These are phyloP conservation scores for Calcarisporium arbuscula DNA, from an alignment of 2,329 filamentous ascomycete genomes.

Conservation along the genomic window DNA sequence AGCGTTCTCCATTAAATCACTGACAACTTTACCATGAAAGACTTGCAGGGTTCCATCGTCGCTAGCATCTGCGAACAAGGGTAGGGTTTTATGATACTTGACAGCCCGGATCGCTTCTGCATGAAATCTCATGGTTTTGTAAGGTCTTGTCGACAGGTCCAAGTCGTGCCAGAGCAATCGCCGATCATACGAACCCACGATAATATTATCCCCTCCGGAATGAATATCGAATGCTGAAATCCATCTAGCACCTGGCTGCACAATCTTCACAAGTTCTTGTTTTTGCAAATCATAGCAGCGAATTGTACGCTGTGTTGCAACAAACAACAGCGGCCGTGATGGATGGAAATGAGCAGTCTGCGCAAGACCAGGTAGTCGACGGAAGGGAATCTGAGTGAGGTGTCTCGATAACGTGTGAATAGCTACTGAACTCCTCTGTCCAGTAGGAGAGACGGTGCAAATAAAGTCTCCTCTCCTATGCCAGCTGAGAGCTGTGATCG, in stretches of 20 bases:
- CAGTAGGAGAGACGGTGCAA: conserved; percentile 78
- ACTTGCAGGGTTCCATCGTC: conserved; percentile 94
- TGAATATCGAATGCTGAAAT: conserved; percentile 94
- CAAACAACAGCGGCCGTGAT: conserved; percentile 85
- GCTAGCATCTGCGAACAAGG: conserved; percentile 88
- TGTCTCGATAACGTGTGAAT: conserved; percentile 96
- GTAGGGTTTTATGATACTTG: conserved; percentile 73
- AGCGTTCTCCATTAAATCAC: conserved; percentile 91
- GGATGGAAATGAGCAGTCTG: conserved; percentile 95
- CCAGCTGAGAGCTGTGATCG: conserved; percentile 86
- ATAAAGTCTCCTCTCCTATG: conserved; percentile 93
- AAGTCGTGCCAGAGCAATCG: conserved; percentile 95
- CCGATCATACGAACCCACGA: conserved; percentile 91
- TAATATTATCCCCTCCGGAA: conserved; percentile 85
- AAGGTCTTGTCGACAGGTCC: conserved; percentile 81
- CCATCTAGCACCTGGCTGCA: conserved; percentile 88
- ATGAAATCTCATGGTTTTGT: conserved; percentile 96
- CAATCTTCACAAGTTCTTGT: conserved; percentile 85
- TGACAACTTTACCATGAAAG: conserved; percentile 94
- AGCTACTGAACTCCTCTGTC: conserved; percentile 72
- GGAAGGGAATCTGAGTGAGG: conserved; percentile 90
- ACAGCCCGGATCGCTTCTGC: conserved; percentile 84
- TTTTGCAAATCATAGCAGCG: conserved; percentile 89
- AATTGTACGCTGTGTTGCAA: conserved; percentile 89
- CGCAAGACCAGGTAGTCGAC: conserved; percentile 63